Evolutionary conservation across 768 basidiomycete genomes (phyloP).

Genomic region (Tricholoma terreum): DNA sequence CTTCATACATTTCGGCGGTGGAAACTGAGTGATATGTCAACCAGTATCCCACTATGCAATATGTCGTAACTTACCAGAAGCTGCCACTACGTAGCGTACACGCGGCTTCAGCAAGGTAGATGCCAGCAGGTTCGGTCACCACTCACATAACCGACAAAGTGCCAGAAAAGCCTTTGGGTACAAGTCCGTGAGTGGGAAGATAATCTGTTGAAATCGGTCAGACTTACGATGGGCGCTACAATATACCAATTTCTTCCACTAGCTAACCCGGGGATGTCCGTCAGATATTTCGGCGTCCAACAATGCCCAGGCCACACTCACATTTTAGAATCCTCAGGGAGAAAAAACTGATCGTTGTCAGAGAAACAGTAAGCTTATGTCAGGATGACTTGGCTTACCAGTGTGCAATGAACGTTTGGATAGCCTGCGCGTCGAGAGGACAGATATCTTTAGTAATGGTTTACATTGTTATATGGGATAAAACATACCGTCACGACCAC

Average conservation of each 20-base stretch:
- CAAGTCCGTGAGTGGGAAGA: not conserved
- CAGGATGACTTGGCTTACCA: conserved; percentile 10
- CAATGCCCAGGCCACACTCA: not conserved
- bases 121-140: not conserved
- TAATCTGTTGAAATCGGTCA: not conserved
- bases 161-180: conserved; percentile 16
- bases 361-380: not conserved
- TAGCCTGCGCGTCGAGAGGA: conserved; percentile 12
- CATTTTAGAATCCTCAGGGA: conserved; percentile 14
- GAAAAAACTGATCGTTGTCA: conserved; percentile 12
- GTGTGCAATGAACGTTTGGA: conserved; percentile 25
- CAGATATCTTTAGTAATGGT: not conserved
- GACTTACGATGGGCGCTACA: conserved; percentile 22
- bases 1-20: conserved; percentile 21
- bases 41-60: not conserved
- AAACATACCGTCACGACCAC: conserved; percentile 15
- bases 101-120: not conserved
- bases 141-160: conserved; percentile 20
- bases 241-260: conserved; percentile 26
- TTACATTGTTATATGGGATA: not conserved
- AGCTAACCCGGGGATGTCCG: conserved; percentile 6
- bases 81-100: conserved; percentile 14
- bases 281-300: not conserved
- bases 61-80: conserved; percentile 13
- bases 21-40: conserved; percentile 14